phyloP scores from a whole-genome alignment of 2,329 filamentous ascomycete genomes.

The Onygenales sp. region DNA sequence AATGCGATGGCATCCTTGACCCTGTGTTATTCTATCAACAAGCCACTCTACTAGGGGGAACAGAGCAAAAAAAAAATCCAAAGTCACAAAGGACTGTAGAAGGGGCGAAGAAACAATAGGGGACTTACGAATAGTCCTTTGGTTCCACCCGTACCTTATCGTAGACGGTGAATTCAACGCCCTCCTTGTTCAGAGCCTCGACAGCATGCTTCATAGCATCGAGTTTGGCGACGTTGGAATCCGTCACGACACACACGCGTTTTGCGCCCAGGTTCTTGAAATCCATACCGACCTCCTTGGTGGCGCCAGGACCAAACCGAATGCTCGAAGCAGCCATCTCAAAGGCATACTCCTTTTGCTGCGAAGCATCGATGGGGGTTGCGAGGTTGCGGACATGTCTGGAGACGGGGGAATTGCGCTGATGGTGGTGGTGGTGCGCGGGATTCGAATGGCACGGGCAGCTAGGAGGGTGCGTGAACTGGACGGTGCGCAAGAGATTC shows the following conservation, averaged over 20 bases:
- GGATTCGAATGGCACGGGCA: conserved; percentile 94
- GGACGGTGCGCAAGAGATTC: conserved; percentile 72
- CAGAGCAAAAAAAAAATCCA: background rate
- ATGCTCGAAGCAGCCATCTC: conserved; percentile 97
- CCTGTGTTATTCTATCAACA: conserved; percentile 33
- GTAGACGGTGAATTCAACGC: conserved; percentile 71
- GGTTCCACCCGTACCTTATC: conserved; percentile 77
- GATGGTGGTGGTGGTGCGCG: conserved; percentile 66
- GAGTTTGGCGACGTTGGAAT: conserved; percentile 68
- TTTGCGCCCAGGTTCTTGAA: conserved; percentile 82
- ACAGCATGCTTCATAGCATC: conserved; percentile 84
- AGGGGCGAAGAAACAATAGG: background rate
- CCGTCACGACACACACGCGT: conserved; percentile 86
- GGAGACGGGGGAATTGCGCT: conserved; percentile 21
- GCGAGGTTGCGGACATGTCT: conserved; percentile 56
- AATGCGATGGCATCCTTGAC: conserved; percentile 85
- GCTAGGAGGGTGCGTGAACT: conserved; percentile 75
- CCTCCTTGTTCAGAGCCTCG: conserved; percentile 68
- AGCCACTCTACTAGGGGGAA: background rate
- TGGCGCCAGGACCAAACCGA: conserved; percentile 84
- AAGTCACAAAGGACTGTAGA: no score
- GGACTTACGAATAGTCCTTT: conserved; percentile 76
- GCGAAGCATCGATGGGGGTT: conserved; percentile 62
- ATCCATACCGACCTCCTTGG: conserved; percentile 97
- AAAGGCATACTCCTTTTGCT: conserved; percentile 92